Conservation (phyloP, 2,329 filamentous ascomycete species). For the Cadophora luteo-olivacea region DNA sequence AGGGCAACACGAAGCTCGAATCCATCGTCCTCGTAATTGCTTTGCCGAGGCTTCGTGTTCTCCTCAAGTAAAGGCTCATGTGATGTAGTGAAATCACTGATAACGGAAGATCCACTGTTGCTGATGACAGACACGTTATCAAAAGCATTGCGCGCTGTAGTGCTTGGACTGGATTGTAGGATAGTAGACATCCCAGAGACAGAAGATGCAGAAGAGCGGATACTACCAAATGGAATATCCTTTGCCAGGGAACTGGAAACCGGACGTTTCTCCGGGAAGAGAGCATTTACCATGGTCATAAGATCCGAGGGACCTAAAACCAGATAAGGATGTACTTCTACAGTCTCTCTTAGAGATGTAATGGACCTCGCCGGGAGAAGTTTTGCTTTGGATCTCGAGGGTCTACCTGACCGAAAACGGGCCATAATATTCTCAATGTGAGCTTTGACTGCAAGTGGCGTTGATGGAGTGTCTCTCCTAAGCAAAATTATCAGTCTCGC, state of each 20-base stretch:
- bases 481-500: not conserved
- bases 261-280: conserved; percentile 79
- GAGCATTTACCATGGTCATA: conserved; percentile 78
- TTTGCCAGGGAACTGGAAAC: conserved; percentile 58
- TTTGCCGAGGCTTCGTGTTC: conserved; percentile 52
- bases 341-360: conserved; percentile 76
- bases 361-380: conserved; percentile 75
- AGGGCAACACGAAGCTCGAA: conserved; percentile 70
- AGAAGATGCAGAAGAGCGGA: conserved; percentile 71
- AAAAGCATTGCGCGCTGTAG: conserved; percentile 56
- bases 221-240: conserved; percentile 62
- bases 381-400: conserved; percentile 57
- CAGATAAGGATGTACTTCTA: conserved; percentile 79
- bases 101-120: conserved; percentile 73
- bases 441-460: conserved; percentile 65
- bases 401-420: conserved; percentile 57
- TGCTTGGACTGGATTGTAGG: conserved; percentile 72
- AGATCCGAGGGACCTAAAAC: conserved; percentile 82
- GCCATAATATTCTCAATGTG: conserved; percentile 76
- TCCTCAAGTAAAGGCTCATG: conserved; percentile 68
- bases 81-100: conserved; percentile 73
- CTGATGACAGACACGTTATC: conserved; percentile 76
- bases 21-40: conserved; percentile 68
- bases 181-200: conserved; percentile 71
- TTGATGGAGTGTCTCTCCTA: conserved; percentile 65